These are phyloP conservation scores for Cryphonectria japonica DNA, from an alignment of 2,329 filamentous ascomycete genomes.

Conservation along the genomic window DNA sequence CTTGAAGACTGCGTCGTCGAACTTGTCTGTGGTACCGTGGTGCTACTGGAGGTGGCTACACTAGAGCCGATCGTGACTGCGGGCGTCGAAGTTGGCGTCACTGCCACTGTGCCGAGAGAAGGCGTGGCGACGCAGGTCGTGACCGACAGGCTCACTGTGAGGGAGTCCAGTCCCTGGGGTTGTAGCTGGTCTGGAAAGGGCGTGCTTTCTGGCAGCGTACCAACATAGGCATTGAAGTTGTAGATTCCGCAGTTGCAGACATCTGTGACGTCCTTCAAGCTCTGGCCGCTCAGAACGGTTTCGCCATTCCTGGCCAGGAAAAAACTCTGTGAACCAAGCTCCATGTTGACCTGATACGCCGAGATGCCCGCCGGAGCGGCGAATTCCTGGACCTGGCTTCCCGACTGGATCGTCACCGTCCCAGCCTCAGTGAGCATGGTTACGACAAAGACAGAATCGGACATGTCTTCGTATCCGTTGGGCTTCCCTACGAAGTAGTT, in stretches of 20 bases:
- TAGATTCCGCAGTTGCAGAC: constrained; percentile 57
- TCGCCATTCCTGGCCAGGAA: constrained; percentile 45
- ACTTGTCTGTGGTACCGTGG: neutral
- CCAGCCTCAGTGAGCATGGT: constrained; percentile 51
- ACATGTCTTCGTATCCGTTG: constrained; percentile 52
- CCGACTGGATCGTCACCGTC: constrained; percentile 50
- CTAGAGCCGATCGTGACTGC: constrained; percentile 18
- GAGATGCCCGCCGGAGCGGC: constrained; percentile 50
- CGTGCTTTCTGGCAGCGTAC: constrained; percentile 47
- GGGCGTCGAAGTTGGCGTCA: constrained; percentile 33
- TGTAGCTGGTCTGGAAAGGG: constrained; percentile 40
- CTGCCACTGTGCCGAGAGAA: constrained; percentile 25
- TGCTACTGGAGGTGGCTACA: neutral
- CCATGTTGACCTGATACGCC: constrained; percentile 51
- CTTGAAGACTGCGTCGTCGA: constrained; percentile 21
- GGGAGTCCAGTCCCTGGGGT: constrained; percentile 38
- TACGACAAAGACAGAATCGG: constrained; percentile 57
- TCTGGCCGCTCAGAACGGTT: constrained; percentile 49
- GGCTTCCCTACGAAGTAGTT: constrained; percentile 58
- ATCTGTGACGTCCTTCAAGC: constrained; percentile 53
- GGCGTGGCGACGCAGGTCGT: constrained; percentile 34
- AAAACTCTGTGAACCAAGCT: constrained; percentile 51
- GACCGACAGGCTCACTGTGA: constrained; percentile 37
- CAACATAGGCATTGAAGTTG: constrained; percentile 61
- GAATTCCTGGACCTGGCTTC: constrained; percentile 46